Evolutionary conservation across 202 grass and related monocot genomes (phyloP).

Genomic region (Setaria italica): DNA sequence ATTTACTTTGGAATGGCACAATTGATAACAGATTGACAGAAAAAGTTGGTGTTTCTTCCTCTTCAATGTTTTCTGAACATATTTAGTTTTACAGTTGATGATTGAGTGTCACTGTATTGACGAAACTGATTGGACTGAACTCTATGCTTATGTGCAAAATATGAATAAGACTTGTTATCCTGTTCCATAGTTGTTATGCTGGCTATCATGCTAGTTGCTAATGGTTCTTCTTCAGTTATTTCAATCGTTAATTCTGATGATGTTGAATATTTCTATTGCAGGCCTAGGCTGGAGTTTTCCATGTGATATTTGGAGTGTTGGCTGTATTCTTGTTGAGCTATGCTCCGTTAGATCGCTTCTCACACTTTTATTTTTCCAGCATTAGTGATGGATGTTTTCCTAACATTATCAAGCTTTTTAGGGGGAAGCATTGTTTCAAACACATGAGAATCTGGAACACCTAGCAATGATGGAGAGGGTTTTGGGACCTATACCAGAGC

Average conservation of each 20-base stretch:
- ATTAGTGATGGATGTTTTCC: conserved; percentile 37
- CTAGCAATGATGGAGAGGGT: conserved; percentile 98
- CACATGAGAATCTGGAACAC: conserved; percentile 96
- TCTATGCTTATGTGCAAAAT: conserved; percentile 36
- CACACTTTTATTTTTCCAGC: conserved; percentile 39
- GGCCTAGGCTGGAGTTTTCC: conserved; percentile 92
- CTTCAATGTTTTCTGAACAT: conserved; percentile 25
- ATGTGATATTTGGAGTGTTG: conserved; percentile 94
- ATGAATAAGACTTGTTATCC: neutral
- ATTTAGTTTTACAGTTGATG: conserved; percentile 34
- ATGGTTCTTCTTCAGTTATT: conserved; percentile 22
- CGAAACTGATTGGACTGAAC: conserved; percentile 19
- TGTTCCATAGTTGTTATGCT: conserved; percentile 31
- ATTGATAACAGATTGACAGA: neutral
- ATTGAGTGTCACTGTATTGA: neutral
- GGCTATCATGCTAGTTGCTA: neutral
- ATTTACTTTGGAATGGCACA: conserved; percentile 7
- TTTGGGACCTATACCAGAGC: conserved; percentile 79
- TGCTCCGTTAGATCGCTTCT: conserved; percentile 70
- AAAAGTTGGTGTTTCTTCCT: neutral
- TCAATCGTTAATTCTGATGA: conserved; percentile 44
- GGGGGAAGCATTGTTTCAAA: conserved; percentile 94
- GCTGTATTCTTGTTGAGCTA: conserved; percentile 91
- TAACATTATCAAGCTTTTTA: conserved; percentile 44
- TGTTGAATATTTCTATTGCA: conserved; percentile 50